Conservation (phyloP, 2,329 filamentous ascomycete species). For the Monosporascus sp. region DNA sequence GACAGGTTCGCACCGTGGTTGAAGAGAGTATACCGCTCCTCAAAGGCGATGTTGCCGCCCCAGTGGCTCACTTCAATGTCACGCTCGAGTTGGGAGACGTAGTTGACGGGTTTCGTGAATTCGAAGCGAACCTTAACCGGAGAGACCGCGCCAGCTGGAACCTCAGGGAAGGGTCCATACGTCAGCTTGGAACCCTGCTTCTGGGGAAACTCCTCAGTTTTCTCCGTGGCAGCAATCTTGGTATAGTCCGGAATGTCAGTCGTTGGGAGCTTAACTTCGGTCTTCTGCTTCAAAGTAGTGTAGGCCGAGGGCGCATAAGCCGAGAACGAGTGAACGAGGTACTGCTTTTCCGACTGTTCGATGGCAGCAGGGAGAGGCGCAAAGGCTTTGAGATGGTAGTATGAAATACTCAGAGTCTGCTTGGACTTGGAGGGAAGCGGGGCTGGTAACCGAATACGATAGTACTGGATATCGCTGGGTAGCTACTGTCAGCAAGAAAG, state of each 20-base stretch:
- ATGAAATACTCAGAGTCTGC: constrained; percentile 83
- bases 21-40: constrained; percentile 85
- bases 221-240: constrained; percentile 58
- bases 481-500: constrained; percentile 15
- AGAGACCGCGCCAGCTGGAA: constrained; percentile 70
- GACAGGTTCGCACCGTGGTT: constrained; percentile 80
- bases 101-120: constrained; percentile 86
- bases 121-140: constrained; percentile 83
- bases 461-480: constrained; percentile 69
- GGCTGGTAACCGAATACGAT: constrained; percentile 71
- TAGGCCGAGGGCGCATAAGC: constrained; percentile 82
- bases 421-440: constrained; percentile 72
- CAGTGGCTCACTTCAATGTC: constrained; percentile 96
- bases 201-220: constrained; percentile 60
- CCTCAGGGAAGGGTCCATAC: constrained; percentile 83
- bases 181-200: constrained; percentile 81
- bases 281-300: constrained; percentile 87
- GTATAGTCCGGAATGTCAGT: constrained; percentile 81
- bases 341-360: constrained; percentile 81
- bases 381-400: constrained; percentile 74
- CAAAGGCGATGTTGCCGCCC: constrained; percentile 93
- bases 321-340: constrained; percentile 78
- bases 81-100: constrained; percentile 74
- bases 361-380: constrained; percentile 76
- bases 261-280: constrained; percentile 84